Evolutionary conservation across 179 eudicot species (phyloP).

Genomic region (Dionaea muscipula): DNA sequence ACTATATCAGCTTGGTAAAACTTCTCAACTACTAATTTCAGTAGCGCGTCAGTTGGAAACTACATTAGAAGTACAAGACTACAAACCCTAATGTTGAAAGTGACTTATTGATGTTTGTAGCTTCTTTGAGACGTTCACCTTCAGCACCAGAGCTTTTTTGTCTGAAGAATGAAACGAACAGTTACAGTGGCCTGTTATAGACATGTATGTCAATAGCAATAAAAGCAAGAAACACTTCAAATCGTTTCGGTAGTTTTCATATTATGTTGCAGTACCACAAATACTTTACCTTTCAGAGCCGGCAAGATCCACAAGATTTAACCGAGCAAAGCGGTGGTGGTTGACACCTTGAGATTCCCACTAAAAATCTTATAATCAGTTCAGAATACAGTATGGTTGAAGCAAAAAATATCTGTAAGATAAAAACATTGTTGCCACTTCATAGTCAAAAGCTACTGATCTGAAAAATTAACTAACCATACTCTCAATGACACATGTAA

Average conservation of each 20-base stretch:
- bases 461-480: slow-evolving; percentile 33
- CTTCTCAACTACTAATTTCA: too few species aligned
- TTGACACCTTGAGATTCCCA: slow-evolving; percentile 98
- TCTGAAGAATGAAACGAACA: slow-evolving; percentile 22
- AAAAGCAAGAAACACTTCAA: not conserved
- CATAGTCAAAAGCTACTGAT: not conserved
- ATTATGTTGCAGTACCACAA: not conserved
- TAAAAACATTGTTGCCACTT: not conserved
- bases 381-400: not conserved
- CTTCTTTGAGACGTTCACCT: slow-evolving; percentile 98
- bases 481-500: slow-evolving; percentile 87
- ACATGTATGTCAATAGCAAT: too few species aligned
- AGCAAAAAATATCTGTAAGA: not conserved
- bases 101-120: slow-evolving; percentile 94
- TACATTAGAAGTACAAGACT: slow-evolving; percentile 4
- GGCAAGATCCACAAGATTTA: slow-evolving; percentile 94
- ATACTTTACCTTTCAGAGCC: slow-evolving; percentile 87
- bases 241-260: not conserved
- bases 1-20: too few species aligned
- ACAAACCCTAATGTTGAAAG: slow-evolving; percentile 92
- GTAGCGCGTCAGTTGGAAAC: not conserved
- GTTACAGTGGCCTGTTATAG: too few species aligned
- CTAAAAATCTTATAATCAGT: slow-evolving; percentile 28
- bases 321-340: slow-evolving; percentile 88
- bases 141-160: slow-evolving; percentile 99